Conservation (phyloP, 352 stramenopile species). For the Pythium guiyangense region DNA sequence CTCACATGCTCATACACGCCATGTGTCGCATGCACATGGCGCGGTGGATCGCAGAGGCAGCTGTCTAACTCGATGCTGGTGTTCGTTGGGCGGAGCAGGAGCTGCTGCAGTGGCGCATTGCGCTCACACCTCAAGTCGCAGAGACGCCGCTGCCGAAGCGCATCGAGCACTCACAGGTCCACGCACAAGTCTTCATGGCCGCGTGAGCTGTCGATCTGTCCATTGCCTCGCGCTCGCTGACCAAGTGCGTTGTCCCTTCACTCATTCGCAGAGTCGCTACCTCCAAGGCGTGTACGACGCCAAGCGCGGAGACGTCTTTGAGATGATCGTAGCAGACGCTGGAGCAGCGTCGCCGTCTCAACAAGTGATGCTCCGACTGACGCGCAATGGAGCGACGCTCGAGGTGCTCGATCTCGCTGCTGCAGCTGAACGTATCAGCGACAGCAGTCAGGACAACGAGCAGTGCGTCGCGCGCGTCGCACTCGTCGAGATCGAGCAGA, state of each 20-base stretch:
- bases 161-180: constrained; percentile 25
- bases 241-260: not conserved
- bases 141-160: constrained; percentile 19
- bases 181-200: no score
- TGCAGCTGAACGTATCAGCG: not conserved
- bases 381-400: constrained; percentile 3
- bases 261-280: constrained; percentile 7
- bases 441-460: not conserved
- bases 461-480: constrained; percentile 1
- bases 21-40: not conserved
- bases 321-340: not conserved
- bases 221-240: not conserved
- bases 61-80: not conserved
- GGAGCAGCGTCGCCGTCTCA: not conserved
- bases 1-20: no score
- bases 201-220: not conserved
- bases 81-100: constrained; percentile 12
- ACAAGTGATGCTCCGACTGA: constrained; percentile 2
- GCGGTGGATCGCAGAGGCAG: not conserved
- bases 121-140: constrained; percentile 18
- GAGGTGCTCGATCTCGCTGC: not conserved
- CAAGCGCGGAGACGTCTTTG: constrained; percentile 24
- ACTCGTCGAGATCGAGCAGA: constrained; percentile 7
- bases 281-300: constrained; percentile 22
- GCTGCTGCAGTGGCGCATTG: constrained; percentile 15